phyloP scores from a whole-genome alignment of 768 basidiomycete species.

The Suillus fuscotomentosus region DNA sequence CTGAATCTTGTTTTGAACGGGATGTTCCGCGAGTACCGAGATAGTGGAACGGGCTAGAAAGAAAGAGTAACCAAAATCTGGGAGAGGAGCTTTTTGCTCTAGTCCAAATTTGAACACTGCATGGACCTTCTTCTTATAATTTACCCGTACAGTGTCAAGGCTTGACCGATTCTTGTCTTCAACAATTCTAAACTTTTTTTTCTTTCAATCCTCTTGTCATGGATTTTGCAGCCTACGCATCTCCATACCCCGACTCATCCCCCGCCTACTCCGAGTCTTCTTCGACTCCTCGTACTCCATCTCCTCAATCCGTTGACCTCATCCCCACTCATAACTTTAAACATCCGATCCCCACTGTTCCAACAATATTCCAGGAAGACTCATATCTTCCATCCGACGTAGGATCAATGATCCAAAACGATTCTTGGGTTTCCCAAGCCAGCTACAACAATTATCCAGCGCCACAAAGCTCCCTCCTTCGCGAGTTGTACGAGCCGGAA shows the following conservation, averaged over 20 bases:
- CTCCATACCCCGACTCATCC: conserved; percentile 13
- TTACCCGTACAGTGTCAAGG: conserved; percentile 10
- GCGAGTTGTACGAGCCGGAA: conserved; percentile 70
- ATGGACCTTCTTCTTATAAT: conserved; percentile 36
- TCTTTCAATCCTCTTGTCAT: conserved; percentile 21
- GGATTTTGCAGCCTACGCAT: conserved; percentile 64
- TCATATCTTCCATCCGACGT: conserved; percentile 32
- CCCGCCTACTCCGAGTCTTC: conserved; percentile 63
- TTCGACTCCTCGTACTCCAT: conserved; percentile 70
- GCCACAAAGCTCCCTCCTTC: conserved; percentile 56
- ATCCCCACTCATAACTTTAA: conserved; percentile 37
- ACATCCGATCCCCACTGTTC: conserved; percentile 42
- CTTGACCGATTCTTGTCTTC: conserved; percentile 11
- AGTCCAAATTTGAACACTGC: conserved; percentile 24
- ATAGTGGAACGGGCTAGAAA: conserved; percentile 31
- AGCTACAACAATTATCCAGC: conserved; percentile 30
- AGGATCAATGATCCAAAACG: conserved; percentile 33
- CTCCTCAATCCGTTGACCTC: conserved; percentile 48
- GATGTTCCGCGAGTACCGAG: conserved; percentile 32
- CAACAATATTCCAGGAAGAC: conserved; percentile 50
- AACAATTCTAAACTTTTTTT: background rate
- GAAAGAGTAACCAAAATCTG: conserved; percentile 39
- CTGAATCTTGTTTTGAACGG: conserved; percentile 24
- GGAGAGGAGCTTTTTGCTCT: conserved; percentile 24
- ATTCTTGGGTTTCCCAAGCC: conserved; percentile 37